A percentile compares a stretch with the other conserved stretches of the same genome.
Evolutionary conservation across 139 green algal species (phyloP).

Genomic region (Bryopsis sp.): DNA sequence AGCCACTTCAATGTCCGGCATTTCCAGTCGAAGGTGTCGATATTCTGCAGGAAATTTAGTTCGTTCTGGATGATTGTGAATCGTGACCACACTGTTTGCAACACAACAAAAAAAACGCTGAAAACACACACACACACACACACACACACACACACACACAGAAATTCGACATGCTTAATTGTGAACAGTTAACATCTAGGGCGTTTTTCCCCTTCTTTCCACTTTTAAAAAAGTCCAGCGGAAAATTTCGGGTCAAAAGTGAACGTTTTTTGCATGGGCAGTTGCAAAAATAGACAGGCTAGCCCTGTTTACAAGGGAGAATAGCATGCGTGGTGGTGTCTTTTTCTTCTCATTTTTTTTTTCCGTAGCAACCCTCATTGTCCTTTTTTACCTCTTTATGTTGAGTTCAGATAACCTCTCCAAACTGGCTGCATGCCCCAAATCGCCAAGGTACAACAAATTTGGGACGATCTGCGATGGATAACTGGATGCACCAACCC

Average conservation of each 20-base stretch:
- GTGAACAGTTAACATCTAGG: too few species aligned
- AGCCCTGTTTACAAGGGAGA: not conserved
- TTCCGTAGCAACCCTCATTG: not conserved
- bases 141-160: too few species aligned
- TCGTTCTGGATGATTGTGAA: constrained; percentile 63
- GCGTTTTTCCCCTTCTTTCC: too few species aligned
- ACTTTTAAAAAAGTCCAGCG: too few species aligned
- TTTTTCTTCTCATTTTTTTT: too few species aligned
- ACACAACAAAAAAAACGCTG: not conserved
- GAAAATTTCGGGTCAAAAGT: too few species aligned
- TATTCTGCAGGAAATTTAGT: constrained; percentile 21
- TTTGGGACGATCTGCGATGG: constrained; percentile 50
- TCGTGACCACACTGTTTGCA: constrained; percentile 37
- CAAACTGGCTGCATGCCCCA: constrained; percentile 39
- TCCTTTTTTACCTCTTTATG: constrained; percentile 31
- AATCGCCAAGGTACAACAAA: constrained; percentile 67
- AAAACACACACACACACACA: too few species aligned
- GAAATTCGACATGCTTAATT: too few species aligned
- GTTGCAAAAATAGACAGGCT: not conserved
- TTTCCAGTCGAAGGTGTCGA: constrained; percentile 39
- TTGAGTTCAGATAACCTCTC: constrained; percentile 44
- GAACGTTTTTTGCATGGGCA: too few species aligned
- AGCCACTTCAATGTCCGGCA: constrained; percentile 52
- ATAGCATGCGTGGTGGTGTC: too few species aligned
- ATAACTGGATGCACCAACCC: constrained; percentile 37